Conservation (phyloP, 1,284 basidiomycete genomes). For the Austroboletus niveus region DNA sequence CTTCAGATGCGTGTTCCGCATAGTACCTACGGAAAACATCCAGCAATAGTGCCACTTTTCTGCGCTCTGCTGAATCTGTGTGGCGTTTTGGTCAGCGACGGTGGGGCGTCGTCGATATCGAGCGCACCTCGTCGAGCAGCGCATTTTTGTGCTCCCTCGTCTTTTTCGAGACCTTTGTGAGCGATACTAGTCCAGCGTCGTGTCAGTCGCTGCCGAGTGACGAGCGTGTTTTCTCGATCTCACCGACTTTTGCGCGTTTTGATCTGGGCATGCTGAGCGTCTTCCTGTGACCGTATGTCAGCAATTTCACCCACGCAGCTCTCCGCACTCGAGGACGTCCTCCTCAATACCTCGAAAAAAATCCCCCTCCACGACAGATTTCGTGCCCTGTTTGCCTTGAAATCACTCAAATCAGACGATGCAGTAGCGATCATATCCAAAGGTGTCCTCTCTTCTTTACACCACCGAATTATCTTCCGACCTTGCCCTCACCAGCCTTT, state of each 20-base stretch:
- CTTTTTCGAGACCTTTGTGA: constrained; percentile 80
- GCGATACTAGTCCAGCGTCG: constrained; percentile 49
- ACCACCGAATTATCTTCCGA: background rate
- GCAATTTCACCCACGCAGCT: constrained; percentile 43
- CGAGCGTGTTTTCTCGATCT: constrained; percentile 23
- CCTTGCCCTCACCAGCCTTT: constrained; percentile 59
- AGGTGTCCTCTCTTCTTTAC: constrained; percentile 46
- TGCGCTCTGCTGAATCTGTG: constrained; percentile 69
- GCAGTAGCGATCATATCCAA: constrained; percentile 86
- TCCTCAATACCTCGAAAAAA: constrained; percentile 75
- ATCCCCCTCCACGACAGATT: constrained; percentile 89
- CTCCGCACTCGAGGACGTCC: constrained; percentile 57
- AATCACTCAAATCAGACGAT: constrained; percentile 77
- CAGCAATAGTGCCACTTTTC: constrained; percentile 95
- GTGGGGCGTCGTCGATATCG: constrained; percentile 3
- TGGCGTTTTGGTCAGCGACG: constrained; percentile 25
- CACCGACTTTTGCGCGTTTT: constrained; percentile 82
- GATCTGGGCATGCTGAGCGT: constrained; percentile 74
- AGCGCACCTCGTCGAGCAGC: constrained; percentile 77
- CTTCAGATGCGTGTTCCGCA: constrained; percentile 94
- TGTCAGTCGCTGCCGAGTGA: constrained; percentile 12
- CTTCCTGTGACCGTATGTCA: constrained; percentile 18
- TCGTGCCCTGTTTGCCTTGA: constrained; percentile 91
- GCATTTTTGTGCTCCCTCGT: constrained; percentile 83
- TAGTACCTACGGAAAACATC: constrained; percentile 92